Percentiles rank a stretch among this genome's conserved stretches.
phyloP scores from a whole-genome alignment of 2,329 filamentous ascomycete species.

The Ceratocystis diversiconidia region DNA sequence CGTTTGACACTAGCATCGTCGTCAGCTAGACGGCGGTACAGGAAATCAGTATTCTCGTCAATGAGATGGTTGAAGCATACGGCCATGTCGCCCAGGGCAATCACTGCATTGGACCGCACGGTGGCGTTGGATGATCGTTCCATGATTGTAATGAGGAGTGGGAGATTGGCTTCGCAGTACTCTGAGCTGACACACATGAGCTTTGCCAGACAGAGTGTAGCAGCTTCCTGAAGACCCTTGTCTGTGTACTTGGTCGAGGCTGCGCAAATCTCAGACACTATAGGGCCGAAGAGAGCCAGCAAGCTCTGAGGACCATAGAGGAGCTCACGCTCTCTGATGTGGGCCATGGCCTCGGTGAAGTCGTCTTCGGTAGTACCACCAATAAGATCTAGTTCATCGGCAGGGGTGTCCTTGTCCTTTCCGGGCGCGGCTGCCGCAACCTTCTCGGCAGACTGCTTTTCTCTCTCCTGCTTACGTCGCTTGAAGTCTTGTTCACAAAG shows the following conservation, averaged over 20 bases:
- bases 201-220: constrained; percentile 88
- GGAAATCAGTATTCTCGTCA: constrained; percentile 96
- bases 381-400: constrained; percentile 88
- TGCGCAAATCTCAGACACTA: constrained; percentile 85
- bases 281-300: constrained; percentile 75
- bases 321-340: constrained; percentile 71
- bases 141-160: constrained; percentile 92
- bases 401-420: constrained; percentile 49
- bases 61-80: constrained; percentile 99
- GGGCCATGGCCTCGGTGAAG: constrained; percentile 72
- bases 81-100: constrained; percentile 95
- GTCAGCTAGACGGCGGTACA: constrained; percentile 87
- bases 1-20: constrained; percentile 80
- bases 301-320: constrained; percentile 72
- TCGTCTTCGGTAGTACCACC: constrained; percentile 91
- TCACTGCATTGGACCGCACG: constrained; percentile 88
- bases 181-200: constrained; percentile 97
- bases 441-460: constrained; percentile 44
- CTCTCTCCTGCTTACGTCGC: constrained; percentile 79
- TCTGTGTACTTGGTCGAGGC: constrained; percentile 89
- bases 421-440: constrained; percentile 28
- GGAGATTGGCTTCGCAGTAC: constrained; percentile 87
- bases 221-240: constrained; percentile 78
- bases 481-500: constrained; percentile 98
- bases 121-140: constrained; percentile 86